Percentiles rank a stretch among this genome's conserved stretches.
These are phyloP conservation scores for Lactarius psammicola DNA, from an alignment of 768 basidiomycete genomes.

Conservation along the genomic window DNA sequence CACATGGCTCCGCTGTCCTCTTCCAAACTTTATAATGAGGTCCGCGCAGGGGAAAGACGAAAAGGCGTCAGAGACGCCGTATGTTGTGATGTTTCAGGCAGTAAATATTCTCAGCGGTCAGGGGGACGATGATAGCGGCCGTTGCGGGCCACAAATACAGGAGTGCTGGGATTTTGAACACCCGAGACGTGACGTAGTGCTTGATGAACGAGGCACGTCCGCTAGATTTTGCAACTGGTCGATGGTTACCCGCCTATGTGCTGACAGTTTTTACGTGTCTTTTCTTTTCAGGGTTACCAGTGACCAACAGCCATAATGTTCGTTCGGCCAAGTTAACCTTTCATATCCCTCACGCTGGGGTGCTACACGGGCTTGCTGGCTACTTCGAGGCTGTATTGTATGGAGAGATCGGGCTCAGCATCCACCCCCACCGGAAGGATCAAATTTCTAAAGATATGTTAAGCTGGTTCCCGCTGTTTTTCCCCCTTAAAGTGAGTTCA, in stretches of 20 bases:
- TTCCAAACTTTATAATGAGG: conserved; percentile 87
- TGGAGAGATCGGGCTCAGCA: conserved; percentile 85
- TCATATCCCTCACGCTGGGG: conserved; percentile 91
- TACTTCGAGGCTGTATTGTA: conserved; percentile 97
- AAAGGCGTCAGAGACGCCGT: conserved; percentile 88
- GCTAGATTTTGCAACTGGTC: neutral
- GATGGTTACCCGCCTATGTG: neutral
- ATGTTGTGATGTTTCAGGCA: conserved; percentile 98
- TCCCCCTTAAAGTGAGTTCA: conserved; percentile 77
- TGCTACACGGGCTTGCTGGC: conserved; percentile 91
- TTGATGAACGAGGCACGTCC: conserved; percentile 64
- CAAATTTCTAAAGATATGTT: conserved; percentile 93
- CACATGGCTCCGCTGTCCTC: conserved; percentile 93
- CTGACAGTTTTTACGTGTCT: conserved; percentile 9
- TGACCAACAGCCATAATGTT: conserved; percentile 95
- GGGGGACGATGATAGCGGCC: conserved; percentile 55
- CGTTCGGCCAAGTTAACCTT: conserved; percentile 84
- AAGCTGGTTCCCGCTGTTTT: conserved; percentile 98
- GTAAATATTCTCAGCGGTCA: conserved; percentile 85
- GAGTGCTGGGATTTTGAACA: conserved; percentile 99
- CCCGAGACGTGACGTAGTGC: conserved; percentile 74
- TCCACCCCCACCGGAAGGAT: conserved; percentile 87
- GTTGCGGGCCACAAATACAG: conserved; percentile 82
- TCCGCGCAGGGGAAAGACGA: conserved; percentile 59
- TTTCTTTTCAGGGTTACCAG: conserved; percentile 64